Evolutionary conservation across 2,329 filamentous ascomycete species (phyloP).

Genomic region (Thielaviopsis musarum): DNA sequence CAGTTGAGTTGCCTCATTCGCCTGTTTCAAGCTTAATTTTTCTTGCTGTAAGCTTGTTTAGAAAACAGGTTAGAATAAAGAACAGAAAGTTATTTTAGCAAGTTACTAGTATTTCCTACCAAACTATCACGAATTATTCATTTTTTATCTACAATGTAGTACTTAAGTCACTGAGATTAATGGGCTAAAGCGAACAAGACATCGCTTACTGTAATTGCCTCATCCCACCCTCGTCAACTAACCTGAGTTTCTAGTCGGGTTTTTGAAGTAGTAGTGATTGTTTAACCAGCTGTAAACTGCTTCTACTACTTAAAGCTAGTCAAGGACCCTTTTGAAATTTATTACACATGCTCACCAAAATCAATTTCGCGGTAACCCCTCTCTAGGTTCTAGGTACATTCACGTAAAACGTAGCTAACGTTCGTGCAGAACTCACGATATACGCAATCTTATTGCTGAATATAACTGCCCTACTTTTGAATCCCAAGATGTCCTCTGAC

Average conservation of each 20-base stretch:
- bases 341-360: not conserved
- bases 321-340: not conserved
- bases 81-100: no score
- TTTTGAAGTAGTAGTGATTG: no score
- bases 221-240: not conserved
- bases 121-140: no score
- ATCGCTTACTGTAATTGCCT: no score
- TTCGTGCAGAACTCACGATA: not conserved
- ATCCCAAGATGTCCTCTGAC: not conserved
- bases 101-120: no score
- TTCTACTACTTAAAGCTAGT: not conserved
- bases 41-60: no score
- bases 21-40: not conserved
- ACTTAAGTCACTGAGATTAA: no score
- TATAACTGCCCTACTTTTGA: not conserved
- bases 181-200: no score
- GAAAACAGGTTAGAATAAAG: no score
- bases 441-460: not conserved
- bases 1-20: not conserved
- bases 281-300: no score
- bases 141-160: no score
- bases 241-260: no score
- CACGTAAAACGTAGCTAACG: not conserved
- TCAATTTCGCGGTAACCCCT: not conserved
- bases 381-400: not conserved